Evolutionary conservation across 257 asterid genomes (phyloP), one percentile per base, ranked within the genome.

Genomic region (Penstemon newberryi): DNA sequence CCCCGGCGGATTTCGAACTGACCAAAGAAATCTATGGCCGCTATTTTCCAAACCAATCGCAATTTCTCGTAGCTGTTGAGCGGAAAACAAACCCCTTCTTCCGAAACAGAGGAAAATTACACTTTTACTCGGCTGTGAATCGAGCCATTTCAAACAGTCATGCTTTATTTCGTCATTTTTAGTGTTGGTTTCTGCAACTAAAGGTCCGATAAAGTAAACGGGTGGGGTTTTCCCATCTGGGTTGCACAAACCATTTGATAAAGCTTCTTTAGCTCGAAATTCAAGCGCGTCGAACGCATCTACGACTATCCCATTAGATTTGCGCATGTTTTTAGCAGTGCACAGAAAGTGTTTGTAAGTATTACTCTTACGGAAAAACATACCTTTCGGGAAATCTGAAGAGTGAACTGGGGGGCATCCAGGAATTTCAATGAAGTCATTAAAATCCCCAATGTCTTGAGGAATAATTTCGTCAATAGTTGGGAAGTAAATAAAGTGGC

Each of bases 91-190:
- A 3, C 91, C 89, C 54, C 79, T 7, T 37, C 95, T 78, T 3
- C 95, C 92, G 8, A 87, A 87, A 52, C 90, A 83, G 41, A 85
- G 68, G 62, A 76, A 82, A 10, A 85, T 68, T 1, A 85, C 92
- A 63, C 92, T 87, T 11, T 45, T 12, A 0, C 59, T 62, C 0
- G 88, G 92, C 77, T 87, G 95, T 8, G 42, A 39, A n/a, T 85
- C 86, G 10, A 88, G 82, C 95, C 95, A 88, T 5, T 18, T 63
- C 73, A 87, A 49, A 60, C 88, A 83, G 3, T 76, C 79, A 8
- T 84, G 83, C 5, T 59, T 69, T 1, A 0, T 57, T 54, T 4
- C 15, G 45, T 43, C 81, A 41, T 18, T 57, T 6, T 50, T 45
- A 7, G 38, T 33, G 37, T 18, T 4, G n/a, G 5, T 54, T 4